Percentiles rank a stretch among this genome's conserved stretches.
Conservation (phyloP, 805 yeast species). For the Candida ulmi region DNA sequence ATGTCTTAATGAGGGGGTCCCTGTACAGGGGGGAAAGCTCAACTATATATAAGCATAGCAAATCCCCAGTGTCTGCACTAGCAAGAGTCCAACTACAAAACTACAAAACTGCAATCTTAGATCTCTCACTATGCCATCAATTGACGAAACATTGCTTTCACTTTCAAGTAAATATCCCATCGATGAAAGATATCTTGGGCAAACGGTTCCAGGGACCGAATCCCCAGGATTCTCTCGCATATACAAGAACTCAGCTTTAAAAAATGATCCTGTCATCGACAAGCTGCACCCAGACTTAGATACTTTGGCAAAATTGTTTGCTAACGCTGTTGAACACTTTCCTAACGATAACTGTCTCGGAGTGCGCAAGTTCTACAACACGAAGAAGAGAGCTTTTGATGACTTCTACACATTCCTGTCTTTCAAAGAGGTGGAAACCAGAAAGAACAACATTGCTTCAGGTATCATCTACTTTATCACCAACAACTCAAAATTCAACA, state of each 20-base stretch:
- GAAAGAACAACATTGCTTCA: constrained; percentile 32
- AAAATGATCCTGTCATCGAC: constrained; percentile 12
- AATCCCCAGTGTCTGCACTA: too few relatives aligned
- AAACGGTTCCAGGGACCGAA: constrained; percentile 5
- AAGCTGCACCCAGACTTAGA: constrained; percentile 32
- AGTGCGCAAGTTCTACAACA: constrained; percentile 18
- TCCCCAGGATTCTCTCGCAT: constrained; percentile 5
- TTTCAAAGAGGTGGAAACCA: constrained; percentile 27
- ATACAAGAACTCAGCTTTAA: constrained; percentile 6
- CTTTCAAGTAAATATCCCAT: not conserved
- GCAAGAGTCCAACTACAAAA: too few relatives aligned
- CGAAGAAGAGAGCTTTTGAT: constrained; percentile 15
- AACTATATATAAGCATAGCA: too few relatives aligned
- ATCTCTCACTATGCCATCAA: constrained; percentile 4
- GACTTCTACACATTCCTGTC: constrained; percentile 20
- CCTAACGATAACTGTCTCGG: constrained; percentile 35
- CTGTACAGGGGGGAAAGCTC: too few relatives aligned
- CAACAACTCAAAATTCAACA: constrained; percentile 12
- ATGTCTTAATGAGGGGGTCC: too few relatives aligned
- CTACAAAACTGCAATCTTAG: too few relatives aligned
- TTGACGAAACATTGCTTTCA: not conserved
- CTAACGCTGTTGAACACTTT: constrained; percentile 25
- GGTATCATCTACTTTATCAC: constrained; percentile 30
- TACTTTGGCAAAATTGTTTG: constrained; percentile 34
- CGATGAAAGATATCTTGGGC: constrained; percentile 1